Conservation (phyloP, 2,329 filamentous ascomycete species). For the Phaeosphaeria sp. region DNA sequence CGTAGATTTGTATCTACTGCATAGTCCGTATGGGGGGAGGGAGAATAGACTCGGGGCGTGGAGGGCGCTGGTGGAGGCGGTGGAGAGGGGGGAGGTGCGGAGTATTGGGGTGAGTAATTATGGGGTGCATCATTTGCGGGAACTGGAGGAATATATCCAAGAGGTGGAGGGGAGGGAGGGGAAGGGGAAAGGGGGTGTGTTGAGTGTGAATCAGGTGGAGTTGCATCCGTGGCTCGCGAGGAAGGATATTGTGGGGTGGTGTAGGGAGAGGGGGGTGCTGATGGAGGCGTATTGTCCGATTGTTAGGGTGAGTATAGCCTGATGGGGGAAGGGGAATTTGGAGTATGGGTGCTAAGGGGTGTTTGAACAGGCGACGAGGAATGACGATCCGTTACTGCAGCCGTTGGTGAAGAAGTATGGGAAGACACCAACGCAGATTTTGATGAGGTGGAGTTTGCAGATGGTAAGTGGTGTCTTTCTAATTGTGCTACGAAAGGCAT, state of each 20-base stretch:
- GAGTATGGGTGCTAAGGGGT: too few relatives aligned
- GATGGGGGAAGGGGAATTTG: too few relatives aligned
- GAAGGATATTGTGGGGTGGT: conserved; percentile 82
- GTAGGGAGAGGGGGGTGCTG: conserved; percentile 60
- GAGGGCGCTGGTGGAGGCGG: conserved; percentile 62
- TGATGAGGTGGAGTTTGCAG: conserved; percentile 65
- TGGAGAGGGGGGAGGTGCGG: conserved; percentile 59
- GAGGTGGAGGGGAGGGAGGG: conserved; percentile 70
- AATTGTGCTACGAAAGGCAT: too few relatives aligned
- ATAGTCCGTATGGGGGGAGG: conserved; percentile 61
- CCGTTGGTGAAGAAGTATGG: conserved; percentile 62
- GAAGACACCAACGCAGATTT: conserved; percentile 65
- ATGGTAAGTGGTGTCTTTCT: too few relatives aligned
- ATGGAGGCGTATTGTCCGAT: conserved; percentile 58
- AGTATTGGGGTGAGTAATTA: conserved; percentile 64
- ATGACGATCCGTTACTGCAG: conserved; percentile 61
- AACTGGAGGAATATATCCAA: conserved; percentile 61
- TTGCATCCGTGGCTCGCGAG: conserved; percentile 87
- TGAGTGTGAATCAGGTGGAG: conserved; percentile 84
- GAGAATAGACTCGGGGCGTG: conserved; percentile 59
- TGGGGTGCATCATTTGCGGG: conserved; percentile 62
- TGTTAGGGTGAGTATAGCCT: conserved; percentile 36
- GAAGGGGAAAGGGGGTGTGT: conserved; percentile 69
- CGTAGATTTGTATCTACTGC: conserved; percentile 69
- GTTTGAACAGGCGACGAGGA: conserved; percentile 51